Percentiles rank a stretch among this genome's conserved stretches.
Conservation (phyloP, 352 stramenopile genomes). For the Phytopythium aichiense region DNA sequence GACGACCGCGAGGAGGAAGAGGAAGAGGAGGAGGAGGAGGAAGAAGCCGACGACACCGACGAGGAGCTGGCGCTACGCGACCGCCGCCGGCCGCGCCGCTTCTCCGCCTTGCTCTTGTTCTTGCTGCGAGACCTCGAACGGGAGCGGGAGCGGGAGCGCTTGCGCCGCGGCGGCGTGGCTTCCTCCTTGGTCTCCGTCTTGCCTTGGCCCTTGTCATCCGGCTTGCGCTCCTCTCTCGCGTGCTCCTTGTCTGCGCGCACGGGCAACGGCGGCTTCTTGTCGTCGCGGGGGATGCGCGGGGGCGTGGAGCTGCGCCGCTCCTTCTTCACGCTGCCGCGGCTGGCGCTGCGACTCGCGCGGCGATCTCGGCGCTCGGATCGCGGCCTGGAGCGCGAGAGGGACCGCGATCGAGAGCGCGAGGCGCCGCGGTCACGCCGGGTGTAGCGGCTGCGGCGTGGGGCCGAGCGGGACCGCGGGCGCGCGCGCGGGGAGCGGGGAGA, state of each 20-base stretch:
- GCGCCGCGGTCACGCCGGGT: neutral
- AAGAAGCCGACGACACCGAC: neutral
- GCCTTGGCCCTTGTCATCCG: neutral
- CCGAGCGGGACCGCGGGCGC: neutral
- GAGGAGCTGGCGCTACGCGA: slow-evolving; percentile 6
- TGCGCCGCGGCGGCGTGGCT: neutral
- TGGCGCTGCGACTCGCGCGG: slow-evolving; percentile 11
- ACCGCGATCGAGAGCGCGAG: slow-evolving; percentile 23
- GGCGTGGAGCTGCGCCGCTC: neutral
- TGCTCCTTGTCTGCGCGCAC: too few relatives aligned
- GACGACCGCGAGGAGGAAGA: slow-evolving; percentile 16
- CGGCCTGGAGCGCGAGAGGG: neutral
- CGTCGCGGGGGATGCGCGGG: neutral
- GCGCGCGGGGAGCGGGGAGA: slow-evolving; percentile 3
- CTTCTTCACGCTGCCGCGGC: slow-evolving; percentile 8
- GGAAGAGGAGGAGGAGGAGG: slow-evolving; percentile 16
- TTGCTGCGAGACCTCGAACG: neutral
- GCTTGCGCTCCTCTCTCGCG: neutral
- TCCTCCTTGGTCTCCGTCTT: neutral
- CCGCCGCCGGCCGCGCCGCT: neutral
- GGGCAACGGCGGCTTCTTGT: neutral
- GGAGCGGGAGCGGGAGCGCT: neutral
- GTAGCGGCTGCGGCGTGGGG: neutral
- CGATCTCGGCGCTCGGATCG: neutral
- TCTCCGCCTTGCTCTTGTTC: neutral